Evolutionary conservation across 2,329 filamentous ascomycete species (phyloP).

Genomic region (Trichoderma sp.): DNA sequence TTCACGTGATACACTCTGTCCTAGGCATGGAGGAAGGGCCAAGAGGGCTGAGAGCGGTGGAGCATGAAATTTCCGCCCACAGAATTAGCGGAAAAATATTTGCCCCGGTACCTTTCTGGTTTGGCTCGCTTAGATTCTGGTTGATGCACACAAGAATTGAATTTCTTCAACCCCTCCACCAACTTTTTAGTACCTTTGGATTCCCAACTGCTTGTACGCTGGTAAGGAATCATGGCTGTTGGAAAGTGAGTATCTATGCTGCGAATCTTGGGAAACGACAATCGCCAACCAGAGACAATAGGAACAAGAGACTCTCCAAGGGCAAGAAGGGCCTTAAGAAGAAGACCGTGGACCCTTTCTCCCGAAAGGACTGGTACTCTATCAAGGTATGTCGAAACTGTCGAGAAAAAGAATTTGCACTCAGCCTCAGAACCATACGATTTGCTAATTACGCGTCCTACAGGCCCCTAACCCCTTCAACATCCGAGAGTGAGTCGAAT

Average conservation of each 20-base stretch:
- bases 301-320: slow-evolving; percentile 99
- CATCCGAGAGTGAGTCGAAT: slow-evolving; percentile 82
- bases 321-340: slow-evolving; percentile 99
- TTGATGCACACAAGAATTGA: slow-evolving; percentile 47
- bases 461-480: slow-evolving; percentile 94
- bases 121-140: slow-evolving; percentile 46
- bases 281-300: slow-evolving; percentile 41
- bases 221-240: slow-evolving; percentile 63
- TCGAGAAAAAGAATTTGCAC: not conserved
- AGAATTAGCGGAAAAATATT: slow-evolving; percentile 27
- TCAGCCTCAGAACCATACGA: not conserved
- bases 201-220: slow-evolving; percentile 50
- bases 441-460: slow-evolving; percentile 5
- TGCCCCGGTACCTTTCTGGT: slow-evolving; percentile 33
- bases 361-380: slow-evolving; percentile 98
- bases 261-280: slow-evolving; percentile 12
- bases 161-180: slow-evolving; percentile 49
- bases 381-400: slow-evolving; percentile 72
- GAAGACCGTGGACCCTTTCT: slow-evolving; percentile 96
- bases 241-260: slow-evolving; percentile 55
- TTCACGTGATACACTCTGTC: not conserved
- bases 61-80: slow-evolving; percentile 17
- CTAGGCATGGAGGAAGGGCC: slow-evolving; percentile 2
- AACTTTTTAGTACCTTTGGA: slow-evolving; percentile 49
- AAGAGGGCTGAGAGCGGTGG: slow-evolving; percentile 11